These are phyloP conservation scores for Penicillium ochrochloron DNA, from an alignment of 495 filamentous ascomycete genomes.

Conservation along the genomic window DNA sequence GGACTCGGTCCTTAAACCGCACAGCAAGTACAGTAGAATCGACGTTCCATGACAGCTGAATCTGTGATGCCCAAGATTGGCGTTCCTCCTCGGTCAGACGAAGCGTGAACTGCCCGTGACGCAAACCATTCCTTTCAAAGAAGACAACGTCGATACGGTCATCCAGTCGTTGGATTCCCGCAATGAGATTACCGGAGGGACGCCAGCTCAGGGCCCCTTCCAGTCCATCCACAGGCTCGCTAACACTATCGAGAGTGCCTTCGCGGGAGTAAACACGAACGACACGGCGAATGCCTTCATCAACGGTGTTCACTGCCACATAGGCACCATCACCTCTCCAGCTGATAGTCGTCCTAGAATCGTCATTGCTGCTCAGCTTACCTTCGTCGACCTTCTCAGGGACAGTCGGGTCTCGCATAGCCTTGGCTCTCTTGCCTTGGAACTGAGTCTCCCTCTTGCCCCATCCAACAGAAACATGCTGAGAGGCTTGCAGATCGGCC, in stretches of 20 bases:
- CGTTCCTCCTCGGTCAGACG: slow-evolving; percentile 63
- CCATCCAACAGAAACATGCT: slow-evolving; percentile 98
- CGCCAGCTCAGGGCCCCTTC: slow-evolving; percentile 90
- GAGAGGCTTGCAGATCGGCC: slow-evolving; percentile 84
- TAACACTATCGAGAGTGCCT: slow-evolving; percentile 86
- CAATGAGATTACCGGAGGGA: slow-evolving; percentile 86
- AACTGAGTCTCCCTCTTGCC: slow-evolving; percentile 98
- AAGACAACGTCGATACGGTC: slow-evolving; percentile 84
- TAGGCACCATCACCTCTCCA: slow-evolving; percentile 96
- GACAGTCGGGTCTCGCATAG: slow-evolving; percentile 88
- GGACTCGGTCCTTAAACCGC: slow-evolving; percentile 70
- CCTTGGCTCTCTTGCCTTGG: slow-evolving; percentile 88
- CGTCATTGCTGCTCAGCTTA: slow-evolving; percentile 70
- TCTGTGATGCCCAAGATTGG: slow-evolving; percentile 57
- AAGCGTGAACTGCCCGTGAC: slow-evolving; percentile 89
- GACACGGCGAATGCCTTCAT: slow-evolving; percentile 67
- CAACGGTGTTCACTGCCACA: slow-evolving; percentile 81
- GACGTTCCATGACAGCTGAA: slow-evolving; percentile 81
- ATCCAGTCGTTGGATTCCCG: slow-evolving; percentile 73
- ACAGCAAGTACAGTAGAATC: slow-evolving; percentile 92
- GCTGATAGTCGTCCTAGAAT: slow-evolving; percentile 70
- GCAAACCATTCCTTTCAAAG: slow-evolving; percentile 93
- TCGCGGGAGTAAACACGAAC: slow-evolving; percentile 91
- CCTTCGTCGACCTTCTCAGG: slow-evolving; percentile 93
- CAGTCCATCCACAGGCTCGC: slow-evolving; percentile 89